phyloP scores from a whole-genome alignment of 345 rosid genomes.

The Excoecaria cochinchinensis region DNA sequence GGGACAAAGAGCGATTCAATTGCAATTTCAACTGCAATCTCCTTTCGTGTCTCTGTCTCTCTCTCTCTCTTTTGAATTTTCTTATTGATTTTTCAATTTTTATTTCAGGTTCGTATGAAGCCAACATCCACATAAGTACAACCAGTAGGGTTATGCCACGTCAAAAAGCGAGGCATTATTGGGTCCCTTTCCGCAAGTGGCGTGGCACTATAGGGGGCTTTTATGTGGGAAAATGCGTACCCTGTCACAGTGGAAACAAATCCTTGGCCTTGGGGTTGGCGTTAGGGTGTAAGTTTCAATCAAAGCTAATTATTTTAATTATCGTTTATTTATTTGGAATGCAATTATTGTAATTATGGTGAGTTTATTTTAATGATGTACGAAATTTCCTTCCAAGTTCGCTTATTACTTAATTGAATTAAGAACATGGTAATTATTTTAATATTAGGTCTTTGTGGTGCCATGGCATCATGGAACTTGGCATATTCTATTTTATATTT shows the following conservation, averaged over 20 bases:
- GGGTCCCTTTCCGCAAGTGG: neutral
- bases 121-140: neutral
- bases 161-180: neutral
- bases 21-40: conserved; percentile 4
- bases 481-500: neutral
- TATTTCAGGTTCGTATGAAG: neutral
- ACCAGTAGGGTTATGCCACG: neutral
- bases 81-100: neutral
- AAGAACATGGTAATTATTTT: neutral
- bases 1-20: conserved; percentile 26
- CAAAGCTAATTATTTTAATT: too few species aligned
- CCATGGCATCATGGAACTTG: neutral
- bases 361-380: neutral
- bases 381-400: neutral
- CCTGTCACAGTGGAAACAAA: neutral
- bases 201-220: neutral
- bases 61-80: neutral
- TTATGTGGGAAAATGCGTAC: neutral
- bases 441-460: neutral
- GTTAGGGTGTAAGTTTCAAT: neutral
- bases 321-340: too few species aligned
- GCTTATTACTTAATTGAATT: neutral
- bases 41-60: neutral
- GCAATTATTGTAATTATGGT: neutral
- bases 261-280: neutral